Evolutionary conservation across 2,329 filamentous ascomycete genomes (phyloP).

Genomic region (Trichoderma sp.): DNA sequence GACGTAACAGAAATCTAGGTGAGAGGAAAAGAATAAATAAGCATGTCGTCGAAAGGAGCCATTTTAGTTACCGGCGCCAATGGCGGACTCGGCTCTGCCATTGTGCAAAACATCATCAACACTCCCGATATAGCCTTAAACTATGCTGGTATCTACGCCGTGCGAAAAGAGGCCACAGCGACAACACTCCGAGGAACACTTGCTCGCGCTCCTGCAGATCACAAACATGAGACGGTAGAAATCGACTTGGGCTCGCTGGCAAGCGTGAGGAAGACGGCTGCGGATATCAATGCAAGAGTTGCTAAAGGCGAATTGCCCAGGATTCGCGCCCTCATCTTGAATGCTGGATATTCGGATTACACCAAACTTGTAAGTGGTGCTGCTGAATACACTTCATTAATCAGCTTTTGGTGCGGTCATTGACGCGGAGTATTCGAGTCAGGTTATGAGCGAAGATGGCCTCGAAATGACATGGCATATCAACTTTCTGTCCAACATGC

Average conservation of each 20-base stretch:
- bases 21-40: not conserved
- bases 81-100: constrained; percentile 45
- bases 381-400: not conserved
- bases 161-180: constrained; percentile 41
- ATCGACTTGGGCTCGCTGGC: constrained; percentile 40
- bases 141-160: constrained; percentile 45
- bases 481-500: constrained; percentile 41
- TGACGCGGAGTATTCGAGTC: not conserved
- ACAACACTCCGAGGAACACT: constrained; percentile 37
- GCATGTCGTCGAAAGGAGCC: constrained; percentile 36
- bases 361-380: constrained; percentile 34
- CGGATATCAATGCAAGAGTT: constrained; percentile 39
- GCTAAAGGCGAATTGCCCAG: constrained; percentile 42
- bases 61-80: constrained; percentile 47
- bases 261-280: constrained; percentile 37
- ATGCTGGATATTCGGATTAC: constrained; percentile 39
- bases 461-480: constrained; percentile 42
- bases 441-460: constrained; percentile 39
- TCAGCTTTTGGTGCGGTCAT: not conserved
- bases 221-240: constrained; percentile 41
- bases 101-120: constrained; percentile 39
- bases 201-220: constrained; percentile 30
- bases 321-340: constrained; percentile 46
- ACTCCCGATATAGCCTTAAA: constrained; percentile 38
- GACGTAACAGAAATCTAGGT: not conserved